These are phyloP conservation scores for Andrographis paniculata DNA, from an alignment of 305 asterid genomes.

Conservation along the genomic window DNA sequence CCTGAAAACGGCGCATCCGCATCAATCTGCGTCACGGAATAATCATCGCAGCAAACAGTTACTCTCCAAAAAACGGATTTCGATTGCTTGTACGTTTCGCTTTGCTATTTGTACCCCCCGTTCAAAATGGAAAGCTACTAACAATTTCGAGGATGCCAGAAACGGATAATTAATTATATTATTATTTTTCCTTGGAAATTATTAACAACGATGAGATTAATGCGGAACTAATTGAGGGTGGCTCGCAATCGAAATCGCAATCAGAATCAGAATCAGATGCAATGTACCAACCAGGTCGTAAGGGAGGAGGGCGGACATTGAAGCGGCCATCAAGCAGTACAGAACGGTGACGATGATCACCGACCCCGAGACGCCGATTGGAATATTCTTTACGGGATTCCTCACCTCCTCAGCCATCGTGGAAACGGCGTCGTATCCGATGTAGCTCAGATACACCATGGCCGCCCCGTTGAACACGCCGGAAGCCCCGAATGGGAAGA, in stretches of 20 bases:
- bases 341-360: conserved; percentile 72
- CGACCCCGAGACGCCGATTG: conserved; percentile 83
- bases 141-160: no score
- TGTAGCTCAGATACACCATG: conserved; percentile 77
- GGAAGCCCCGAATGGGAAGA: conserved; percentile 62
- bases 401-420: conserved; percentile 92
- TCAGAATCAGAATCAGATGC: not conserved
- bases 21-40: conserved; percentile 43
- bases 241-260: no score
- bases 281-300: conserved; percentile 53
- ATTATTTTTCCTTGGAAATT: no score
- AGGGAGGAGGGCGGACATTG: conserved; percentile 81
- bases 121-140: no score
- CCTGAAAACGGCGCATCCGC: conserved; percentile 81
- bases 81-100: conserved; percentile 10
- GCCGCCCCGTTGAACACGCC: conserved; percentile 88
- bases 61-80: not conserved
- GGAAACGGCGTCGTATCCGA: conserved; percentile 93
- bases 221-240: no score
- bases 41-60: not conserved
- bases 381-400: conserved; percentile 78
- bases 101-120: conserved; percentile 4
- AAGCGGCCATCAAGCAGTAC: conserved; percentile 86
- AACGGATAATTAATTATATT: not conserved
- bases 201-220: no score